Evolutionary conservation across 345 rosid species (phyloP).

Genomic region (Pugionium cornutum): DNA sequence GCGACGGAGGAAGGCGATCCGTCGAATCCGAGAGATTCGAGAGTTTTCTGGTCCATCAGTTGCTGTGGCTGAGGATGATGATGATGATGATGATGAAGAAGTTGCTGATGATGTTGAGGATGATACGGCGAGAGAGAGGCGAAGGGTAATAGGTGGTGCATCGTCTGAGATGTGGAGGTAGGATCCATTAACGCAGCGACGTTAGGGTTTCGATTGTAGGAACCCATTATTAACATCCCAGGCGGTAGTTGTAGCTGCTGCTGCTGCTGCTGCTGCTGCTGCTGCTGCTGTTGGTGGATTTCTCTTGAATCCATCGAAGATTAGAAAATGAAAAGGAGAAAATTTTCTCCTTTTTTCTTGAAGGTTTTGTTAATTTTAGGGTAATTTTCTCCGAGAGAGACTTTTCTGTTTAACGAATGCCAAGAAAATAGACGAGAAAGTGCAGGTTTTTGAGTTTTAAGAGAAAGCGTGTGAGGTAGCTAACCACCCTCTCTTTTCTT

Average conservation of each 20-base stretch:
- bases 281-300: constrained; percentile 36
- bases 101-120: constrained; percentile 22
- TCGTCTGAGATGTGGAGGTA: constrained; percentile 40
- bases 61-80: constrained; percentile 38
- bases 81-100: not conserved
- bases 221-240: constrained; percentile 45
- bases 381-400: not conserved
- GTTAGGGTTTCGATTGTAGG: constrained; percentile 45
- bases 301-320: constrained; percentile 62
- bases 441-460: constrained; percentile 46
- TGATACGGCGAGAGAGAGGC: constrained; percentile 33
- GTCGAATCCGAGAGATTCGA: constrained; percentile 57
- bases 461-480: constrained; percentile 45
- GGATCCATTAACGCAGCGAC: constrained; percentile 36
- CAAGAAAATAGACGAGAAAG: constrained; percentile 45
- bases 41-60: constrained; percentile 40
- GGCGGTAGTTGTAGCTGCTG: constrained; percentile 33
- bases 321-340: constrained; percentile 4
- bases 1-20: constrained; percentile 59
- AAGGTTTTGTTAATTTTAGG: constrained; percentile 22
- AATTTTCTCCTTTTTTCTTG: not conserved
- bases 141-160: constrained; percentile 36
- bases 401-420: constrained; percentile 35
- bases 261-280: constrained; percentile 11
- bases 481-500: constrained; percentile 29